Percentiles rank a stretch among this genome's conserved stretches.
Conservation (phyloP, 2,329 filamentous ascomycete genomes). For the Stylonectria norvegica region DNA sequence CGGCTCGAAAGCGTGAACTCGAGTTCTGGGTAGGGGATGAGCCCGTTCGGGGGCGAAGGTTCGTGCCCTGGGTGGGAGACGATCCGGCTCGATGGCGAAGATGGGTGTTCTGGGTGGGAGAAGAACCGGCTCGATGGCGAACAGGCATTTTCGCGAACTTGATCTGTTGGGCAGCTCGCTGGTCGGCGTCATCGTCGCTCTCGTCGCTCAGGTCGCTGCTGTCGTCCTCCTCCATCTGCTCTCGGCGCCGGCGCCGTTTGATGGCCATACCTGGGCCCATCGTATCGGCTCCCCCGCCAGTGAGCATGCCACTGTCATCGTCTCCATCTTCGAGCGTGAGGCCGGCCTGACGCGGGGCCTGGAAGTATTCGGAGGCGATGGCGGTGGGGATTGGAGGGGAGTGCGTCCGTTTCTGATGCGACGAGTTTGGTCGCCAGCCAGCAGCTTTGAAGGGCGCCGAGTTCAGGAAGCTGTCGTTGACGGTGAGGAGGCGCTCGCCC, state of each 20-base stretch:
- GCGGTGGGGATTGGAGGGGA: constrained; percentile 83
- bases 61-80: constrained; percentile 68
- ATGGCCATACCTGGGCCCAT: constrained; percentile 65
- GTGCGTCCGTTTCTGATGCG: constrained; percentile 77
- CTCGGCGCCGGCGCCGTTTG: constrained; percentile 62
- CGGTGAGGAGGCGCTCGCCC: constrained; percentile 76
- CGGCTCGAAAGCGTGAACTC: constrained; percentile 48
- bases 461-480: constrained; percentile 76
- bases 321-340: constrained; percentile 67
- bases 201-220: constrained; percentile 83
- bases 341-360: constrained; percentile 61
- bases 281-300: constrained; percentile 64
- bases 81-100: constrained; percentile 42
- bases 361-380: constrained; percentile 80
- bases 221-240: constrained; percentile 80
- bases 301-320: constrained; percentile 70
- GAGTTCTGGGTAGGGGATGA: constrained; percentile 79
- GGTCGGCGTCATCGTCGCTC: constrained; percentile 73
- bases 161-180: constrained; percentile 81
- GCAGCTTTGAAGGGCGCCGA: constrained; percentile 78
- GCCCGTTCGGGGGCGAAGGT: constrained; percentile 67
- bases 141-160: constrained; percentile 96
- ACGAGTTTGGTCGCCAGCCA: constrained; percentile 72
- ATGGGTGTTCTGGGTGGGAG: constrained; percentile 69
- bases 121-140: constrained; percentile 80